Base-by-base conservation (phyloP, 345 rosid species). In the Laguncularia racemosa region DNA sequence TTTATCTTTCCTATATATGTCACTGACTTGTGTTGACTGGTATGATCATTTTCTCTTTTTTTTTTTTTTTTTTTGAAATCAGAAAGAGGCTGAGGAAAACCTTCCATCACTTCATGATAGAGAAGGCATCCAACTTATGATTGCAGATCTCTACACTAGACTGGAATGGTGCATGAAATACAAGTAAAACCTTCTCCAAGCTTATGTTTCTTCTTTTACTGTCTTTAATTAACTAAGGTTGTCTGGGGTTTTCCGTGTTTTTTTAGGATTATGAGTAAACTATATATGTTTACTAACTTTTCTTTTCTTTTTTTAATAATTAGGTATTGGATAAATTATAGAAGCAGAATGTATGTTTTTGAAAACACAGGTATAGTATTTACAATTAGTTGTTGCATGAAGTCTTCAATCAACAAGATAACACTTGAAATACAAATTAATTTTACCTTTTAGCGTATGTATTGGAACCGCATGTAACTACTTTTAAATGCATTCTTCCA, bases 301-400 rank as follows among this genome's bases (percentile, higher is more conserved):
- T 23, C 28, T 23, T 23, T 23, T 23, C 5, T 23, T 23, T 6
- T 23, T 23, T 23, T 23, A 23, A 23, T 23, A 23, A 23, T 23
- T 68, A 92, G 97, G 82, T 92, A 58, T 67, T 92, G 98, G 98
- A 50, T 70, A 44, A 92, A 84, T 58, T 86, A 84, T 67, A 83
- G 77, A 48, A 92, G 98, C 66, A 78, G 96, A 52, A 92, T 92
- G 96, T 92, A 89, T 66, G 80, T 92, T 62, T 79, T 89, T 14
- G 93, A 89, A 66, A 80, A 86, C 65, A 77, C 96, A 68, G 89
- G 98, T 86, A 57, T 62, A 45, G 23, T 14, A 23, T 1, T 23
- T 23, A 23, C 28, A 23, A 23, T 23, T 23, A 23, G 5, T 23
- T 2, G 28, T 23, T 23, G 28, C 28, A 23, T 23, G 28, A 23